Percentiles rank a stretch among this genome's conserved stretches.
These are phyloP conservation scores for Axilococcus clingmanii DNA, from an alignment of 139 green algal species.

Conservation along the genomic window DNA sequence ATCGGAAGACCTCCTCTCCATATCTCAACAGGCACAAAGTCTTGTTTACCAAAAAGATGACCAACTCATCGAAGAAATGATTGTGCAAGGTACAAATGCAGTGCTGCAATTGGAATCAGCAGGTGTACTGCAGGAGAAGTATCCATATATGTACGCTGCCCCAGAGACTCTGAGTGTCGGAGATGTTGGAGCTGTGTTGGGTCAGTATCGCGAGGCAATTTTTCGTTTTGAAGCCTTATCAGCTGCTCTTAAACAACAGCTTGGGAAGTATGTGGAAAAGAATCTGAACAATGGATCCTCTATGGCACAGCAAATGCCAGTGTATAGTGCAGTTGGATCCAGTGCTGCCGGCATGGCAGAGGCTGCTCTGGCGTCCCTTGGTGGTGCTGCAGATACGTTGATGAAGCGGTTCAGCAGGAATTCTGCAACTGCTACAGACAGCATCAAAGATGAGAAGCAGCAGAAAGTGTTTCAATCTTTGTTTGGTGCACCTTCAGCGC, in stretches of 20 bases:
- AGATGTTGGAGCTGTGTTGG: constrained; percentile 62
- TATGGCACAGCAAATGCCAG: too few relatives aligned
- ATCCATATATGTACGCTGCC: constrained; percentile 58
- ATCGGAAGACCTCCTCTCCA: neutral
- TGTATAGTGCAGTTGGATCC: too few relatives aligned
- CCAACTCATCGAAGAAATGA: constrained; percentile 39
- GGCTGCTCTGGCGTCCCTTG: too few relatives aligned
- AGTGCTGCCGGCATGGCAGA: too few relatives aligned
- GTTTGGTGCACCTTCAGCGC: neutral
- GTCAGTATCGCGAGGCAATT: constrained; percentile 55
- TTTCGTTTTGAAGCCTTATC: constrained; percentile 24
- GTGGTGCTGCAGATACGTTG: too few relatives aligned
- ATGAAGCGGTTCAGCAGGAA: too few relatives aligned
- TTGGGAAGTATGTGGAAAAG: constrained; percentile 1
- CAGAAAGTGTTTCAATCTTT: neutral
- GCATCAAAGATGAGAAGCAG: neutral
- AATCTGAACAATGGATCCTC: too few relatives aligned
- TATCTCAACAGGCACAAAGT: neutral
- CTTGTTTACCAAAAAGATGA: neutral
- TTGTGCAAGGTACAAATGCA: constrained; percentile 36
- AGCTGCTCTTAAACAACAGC: constrained; percentile 15
- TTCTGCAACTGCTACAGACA: neutral
- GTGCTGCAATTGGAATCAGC: constrained; percentile 38
- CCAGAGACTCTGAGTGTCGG: constrained; percentile 47
- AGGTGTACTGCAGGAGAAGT: constrained; percentile 35